Evolutionary conservation across 2,329 filamentous ascomycete species (phyloP).

Genomic region (Diaporthe sp.): DNA sequence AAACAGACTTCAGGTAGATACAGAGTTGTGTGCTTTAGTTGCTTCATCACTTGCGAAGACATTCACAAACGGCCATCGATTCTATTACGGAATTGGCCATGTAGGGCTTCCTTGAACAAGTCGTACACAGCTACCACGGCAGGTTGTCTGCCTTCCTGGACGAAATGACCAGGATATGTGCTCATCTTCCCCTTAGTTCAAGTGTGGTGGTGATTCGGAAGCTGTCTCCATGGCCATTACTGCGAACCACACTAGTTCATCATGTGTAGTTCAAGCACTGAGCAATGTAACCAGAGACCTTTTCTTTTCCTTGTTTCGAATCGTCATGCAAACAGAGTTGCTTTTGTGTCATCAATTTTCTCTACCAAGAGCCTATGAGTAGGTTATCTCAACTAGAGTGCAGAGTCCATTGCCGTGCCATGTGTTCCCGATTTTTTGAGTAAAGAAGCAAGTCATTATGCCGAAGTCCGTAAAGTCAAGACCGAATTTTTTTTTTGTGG

Average conservation of each 20-base stretch:
- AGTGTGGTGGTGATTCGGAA: background rate
- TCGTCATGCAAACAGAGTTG: slow-evolving; percentile 13
- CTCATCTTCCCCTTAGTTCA: no score
- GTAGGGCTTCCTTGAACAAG: background rate
- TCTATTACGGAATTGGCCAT: background rate
- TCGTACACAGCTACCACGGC: background rate
- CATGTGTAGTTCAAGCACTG: background rate
- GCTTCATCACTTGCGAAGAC: background rate
- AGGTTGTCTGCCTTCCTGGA: background rate
- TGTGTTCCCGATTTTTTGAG: slow-evolving; percentile 39
- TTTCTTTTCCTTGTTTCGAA: background rate
- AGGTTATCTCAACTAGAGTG: slow-evolving; percentile 36
- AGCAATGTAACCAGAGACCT: background rate
- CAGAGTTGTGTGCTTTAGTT: no score
- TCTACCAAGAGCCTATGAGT: slow-evolving; percentile 24
- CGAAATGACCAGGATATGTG: no score
- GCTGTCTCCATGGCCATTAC: background rate
- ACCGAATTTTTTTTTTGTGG: slow-evolving; percentile 37
- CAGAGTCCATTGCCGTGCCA: slow-evolving; percentile 38
- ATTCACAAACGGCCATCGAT: background rate
- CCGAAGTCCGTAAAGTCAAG: slow-evolving; percentile 39
- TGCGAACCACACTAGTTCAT: background rate
- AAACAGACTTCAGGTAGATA: background rate
- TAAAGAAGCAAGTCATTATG: slow-evolving; percentile 38
- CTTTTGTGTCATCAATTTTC: slow-evolving; percentile 38